Percentiles rank a stretch among this genome's conserved stretches.
These are phyloP conservation scores for Scalesia atractyloides DNA, from an alignment of 129 eudicot genomes.

Conservation along the genomic window DNA sequence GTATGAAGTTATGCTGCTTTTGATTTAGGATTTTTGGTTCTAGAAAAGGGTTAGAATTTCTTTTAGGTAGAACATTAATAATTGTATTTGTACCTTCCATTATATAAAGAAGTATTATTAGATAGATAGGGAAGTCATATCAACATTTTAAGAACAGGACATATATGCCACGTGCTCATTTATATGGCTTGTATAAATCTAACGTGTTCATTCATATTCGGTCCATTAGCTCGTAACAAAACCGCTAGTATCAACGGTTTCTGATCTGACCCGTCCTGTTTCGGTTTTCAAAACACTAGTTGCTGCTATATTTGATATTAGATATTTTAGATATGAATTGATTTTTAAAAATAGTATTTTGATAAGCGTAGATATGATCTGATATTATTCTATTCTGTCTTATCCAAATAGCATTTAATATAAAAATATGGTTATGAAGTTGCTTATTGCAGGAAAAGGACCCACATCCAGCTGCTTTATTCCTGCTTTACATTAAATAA, in stretches of 20 bases:
- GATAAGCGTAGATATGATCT: background rate
- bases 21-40: background rate
- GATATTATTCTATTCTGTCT: background rate
- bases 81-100: background rate
- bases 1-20: background rate
- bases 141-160: background rate
- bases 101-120: background rate
- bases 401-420: slow-evolving; percentile 3
- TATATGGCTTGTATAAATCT: background rate
- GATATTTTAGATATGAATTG: background rate
- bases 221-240: background rate
- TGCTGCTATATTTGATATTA: background rate
- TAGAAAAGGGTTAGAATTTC: background rate
- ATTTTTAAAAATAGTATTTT: background rate
- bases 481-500: slow-evolving; percentile 13
- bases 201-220: background rate
- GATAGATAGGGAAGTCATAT: background rate
- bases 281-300: background rate
- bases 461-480: slow-evolving; percentile 28
- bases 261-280: background rate
- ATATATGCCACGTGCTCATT: no score
- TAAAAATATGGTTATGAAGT: background rate
- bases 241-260: background rate
- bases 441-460: slow-evolving; percentile 22
- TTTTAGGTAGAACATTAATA: no score